A percentile compares a stretch with the other conserved stretches of the same genome.
These are phyloP conservation scores for Ganoderma sinense DNA, from an alignment of 1,284 basidiomycete genomes.

Conservation along the genomic window DNA sequence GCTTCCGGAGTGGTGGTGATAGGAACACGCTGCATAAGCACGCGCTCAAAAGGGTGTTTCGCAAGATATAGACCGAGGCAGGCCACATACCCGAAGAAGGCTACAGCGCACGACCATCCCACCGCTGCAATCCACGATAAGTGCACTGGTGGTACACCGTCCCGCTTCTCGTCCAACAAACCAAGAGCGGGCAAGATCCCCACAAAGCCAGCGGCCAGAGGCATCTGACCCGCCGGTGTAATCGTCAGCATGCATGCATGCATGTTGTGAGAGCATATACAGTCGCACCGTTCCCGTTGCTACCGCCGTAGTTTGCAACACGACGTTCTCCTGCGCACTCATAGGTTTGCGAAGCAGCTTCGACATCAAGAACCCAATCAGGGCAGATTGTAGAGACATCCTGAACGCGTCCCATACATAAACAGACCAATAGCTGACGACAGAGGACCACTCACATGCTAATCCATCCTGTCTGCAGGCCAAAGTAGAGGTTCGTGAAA, in stretches of 20 bases:
- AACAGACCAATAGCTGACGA: neutral
- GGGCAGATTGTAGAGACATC: slow-evolving; percentile 95
- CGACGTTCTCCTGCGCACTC: slow-evolving; percentile 89
- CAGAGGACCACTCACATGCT: slow-evolving; percentile 56
- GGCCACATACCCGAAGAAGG: slow-evolving; percentile 84
- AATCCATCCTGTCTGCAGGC: slow-evolving; percentile 82
- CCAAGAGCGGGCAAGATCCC: slow-evolving; percentile 93
- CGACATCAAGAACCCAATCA: slow-evolving; percentile 92
- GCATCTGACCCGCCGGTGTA: slow-evolving; percentile 59
- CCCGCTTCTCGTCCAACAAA: slow-evolving; percentile 76
- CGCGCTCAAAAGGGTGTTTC: slow-evolving; percentile 11
- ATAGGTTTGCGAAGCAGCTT: slow-evolving; percentile 76
- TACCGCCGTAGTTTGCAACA: slow-evolving; percentile 95
- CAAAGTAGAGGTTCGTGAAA: slow-evolving; percentile 82
- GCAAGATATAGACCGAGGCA: neutral
- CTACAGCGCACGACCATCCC: slow-evolving; percentile 87
- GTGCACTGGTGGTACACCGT: slow-evolving; percentile 80
- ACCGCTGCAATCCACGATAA: slow-evolving; percentile 78
- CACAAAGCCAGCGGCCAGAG: slow-evolving; percentile 93
- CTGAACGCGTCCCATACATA: slow-evolving; percentile 47
- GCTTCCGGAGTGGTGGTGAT: slow-evolving; percentile 91
- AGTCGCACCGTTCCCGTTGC: slow-evolving; percentile 78
- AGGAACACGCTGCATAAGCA: slow-evolving; percentile 79
- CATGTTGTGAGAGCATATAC: too few species aligned
- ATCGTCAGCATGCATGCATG: neutral